Conservation (phyloP, 2,329 filamentous ascomycete species). For the Stachybotrys chartarum region DNA sequence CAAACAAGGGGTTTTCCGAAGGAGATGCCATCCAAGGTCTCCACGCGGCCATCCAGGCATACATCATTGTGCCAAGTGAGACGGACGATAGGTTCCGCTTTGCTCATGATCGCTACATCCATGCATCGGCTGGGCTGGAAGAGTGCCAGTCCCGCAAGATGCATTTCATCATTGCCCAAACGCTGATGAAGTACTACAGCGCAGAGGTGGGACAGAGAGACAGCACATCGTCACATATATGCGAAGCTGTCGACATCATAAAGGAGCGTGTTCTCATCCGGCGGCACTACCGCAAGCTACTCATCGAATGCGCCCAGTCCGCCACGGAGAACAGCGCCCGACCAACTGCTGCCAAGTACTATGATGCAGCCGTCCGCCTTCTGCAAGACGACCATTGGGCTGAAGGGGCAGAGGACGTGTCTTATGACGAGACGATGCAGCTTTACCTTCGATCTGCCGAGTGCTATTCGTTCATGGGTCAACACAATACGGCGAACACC, state of each 20-base stretch:
- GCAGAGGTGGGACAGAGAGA: conserved; percentile 59
- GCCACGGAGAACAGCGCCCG: conserved; percentile 78
- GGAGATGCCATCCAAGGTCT: conserved; percentile 68
- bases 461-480: conserved; percentile 72
- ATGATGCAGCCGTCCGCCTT: conserved; percentile 67
- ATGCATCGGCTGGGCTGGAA: conserved; percentile 62
- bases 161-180: conserved; percentile 85
- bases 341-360: conserved; percentile 76
- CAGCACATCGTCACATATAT: conserved; percentile 73
- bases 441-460: conserved; percentile 75
- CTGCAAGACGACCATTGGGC: conserved; percentile 76
- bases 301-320: conserved; percentile 71
- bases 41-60: conserved; percentile 74
- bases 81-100: conserved; percentile 84
- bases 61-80: conserved; percentile 73
- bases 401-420: conserved; percentile 60
- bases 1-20: conserved; percentile 43
- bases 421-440: conserved; percentile 79
- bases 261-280: conserved; percentile 55
- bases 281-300: conserved; percentile 62
- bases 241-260: conserved; percentile 69
- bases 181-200: conserved; percentile 64
- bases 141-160: conserved; percentile 68
- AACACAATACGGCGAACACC: conserved; percentile 58
- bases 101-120: conserved; percentile 79